phyloP scores from a whole-genome alignment of 2,329 filamentous ascomycete species.

The Fusarium bactridioides region DNA sequence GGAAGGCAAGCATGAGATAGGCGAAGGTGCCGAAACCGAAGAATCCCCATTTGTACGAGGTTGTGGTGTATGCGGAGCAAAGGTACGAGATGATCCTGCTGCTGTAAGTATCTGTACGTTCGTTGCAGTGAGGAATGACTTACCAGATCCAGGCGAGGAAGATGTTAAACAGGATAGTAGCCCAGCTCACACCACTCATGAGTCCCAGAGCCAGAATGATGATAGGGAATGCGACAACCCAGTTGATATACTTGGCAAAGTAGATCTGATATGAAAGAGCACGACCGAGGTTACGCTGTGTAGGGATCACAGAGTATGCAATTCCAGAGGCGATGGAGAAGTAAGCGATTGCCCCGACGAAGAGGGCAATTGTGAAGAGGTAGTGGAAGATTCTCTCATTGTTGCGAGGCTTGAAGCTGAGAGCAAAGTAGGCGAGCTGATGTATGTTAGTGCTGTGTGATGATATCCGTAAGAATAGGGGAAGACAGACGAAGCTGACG shows the following conservation, averaged over 20 bases:
- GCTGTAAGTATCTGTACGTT: neutral
- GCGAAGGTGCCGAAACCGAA: slow-evolving; percentile 60
- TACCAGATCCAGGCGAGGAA: slow-evolving; percentile 59
- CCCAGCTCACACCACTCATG: slow-evolving; percentile 62
- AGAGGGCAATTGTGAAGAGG: slow-evolving; percentile 58
- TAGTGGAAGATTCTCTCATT: slow-evolving; percentile 66
- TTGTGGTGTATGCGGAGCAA: slow-evolving; percentile 55
- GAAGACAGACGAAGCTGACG: slow-evolving; percentile 53
- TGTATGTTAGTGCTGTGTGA: slow-evolving; percentile 13
- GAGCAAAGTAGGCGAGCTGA: slow-evolving; percentile 51
- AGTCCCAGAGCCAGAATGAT: slow-evolving; percentile 57
- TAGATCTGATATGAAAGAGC: slow-evolving; percentile 58
- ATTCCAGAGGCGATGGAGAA: slow-evolving; percentile 62
- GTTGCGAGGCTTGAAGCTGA: slow-evolving; percentile 53
- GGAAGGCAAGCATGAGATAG: slow-evolving; percentile 55
- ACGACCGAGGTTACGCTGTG: slow-evolving; percentile 36
- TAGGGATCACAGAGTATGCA: slow-evolving; percentile 52
- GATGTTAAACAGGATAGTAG: slow-evolving; percentile 61
- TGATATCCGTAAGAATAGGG: neutral
- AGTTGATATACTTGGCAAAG: slow-evolving; percentile 64
- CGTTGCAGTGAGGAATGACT: neutral
- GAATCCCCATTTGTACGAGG: slow-evolving; percentile 66
- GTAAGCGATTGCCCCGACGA: slow-evolving; percentile 60
- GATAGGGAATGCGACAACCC: slow-evolving; percentile 59
- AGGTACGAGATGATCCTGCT: slow-evolving; percentile 56